A percentile compares a stretch with the other conserved stretches of the same genome.
These are phyloP conservation scores for Metschnikowia chrysomelidarum DNA, from an alignment of 805 yeast species.

Conservation along the genomic window DNA sequence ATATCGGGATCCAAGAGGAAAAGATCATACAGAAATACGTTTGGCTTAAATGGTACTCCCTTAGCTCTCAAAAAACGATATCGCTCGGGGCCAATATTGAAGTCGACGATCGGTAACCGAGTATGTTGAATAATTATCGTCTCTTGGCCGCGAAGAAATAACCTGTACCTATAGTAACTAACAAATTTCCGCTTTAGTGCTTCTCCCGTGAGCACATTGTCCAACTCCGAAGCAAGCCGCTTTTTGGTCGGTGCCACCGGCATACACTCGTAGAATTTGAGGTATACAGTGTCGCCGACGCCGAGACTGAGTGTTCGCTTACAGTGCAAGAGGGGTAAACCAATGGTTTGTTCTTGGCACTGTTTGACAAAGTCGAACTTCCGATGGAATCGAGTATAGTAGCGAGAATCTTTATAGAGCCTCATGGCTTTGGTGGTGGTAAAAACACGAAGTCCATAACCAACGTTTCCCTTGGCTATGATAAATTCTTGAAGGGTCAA, in stretches of 20 bases:
- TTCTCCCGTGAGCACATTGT: slow-evolving; percentile 12
- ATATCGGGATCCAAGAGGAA: slow-evolving; percentile 10
- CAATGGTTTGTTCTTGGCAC: slow-evolving; percentile 13
- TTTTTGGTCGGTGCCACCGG: slow-evolving; percentile 15
- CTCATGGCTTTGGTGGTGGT: slow-evolving; percentile 10
- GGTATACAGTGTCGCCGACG: slow-evolving; percentile 12
- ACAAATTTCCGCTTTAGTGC: slow-evolving; percentile 9
- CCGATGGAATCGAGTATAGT: slow-evolving; percentile 1
- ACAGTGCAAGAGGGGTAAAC: slow-evolving; percentile 14
- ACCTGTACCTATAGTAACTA: slow-evolving; percentile 14
- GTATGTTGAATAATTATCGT: slow-evolving; percentile 10
- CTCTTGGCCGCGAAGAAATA: slow-evolving; percentile 8
- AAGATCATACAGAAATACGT: slow-evolving; percentile 13
- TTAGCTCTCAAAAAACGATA: slow-evolving; percentile 13
- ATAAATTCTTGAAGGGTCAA: slow-evolving; percentile 13
- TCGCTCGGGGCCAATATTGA: slow-evolving; percentile 9
- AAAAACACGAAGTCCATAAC: slow-evolving; percentile 10
- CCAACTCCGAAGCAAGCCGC: slow-evolving; percentile 12
- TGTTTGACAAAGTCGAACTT: slow-evolving; percentile 12
- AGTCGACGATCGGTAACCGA: slow-evolving; percentile 15
- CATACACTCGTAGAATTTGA: slow-evolving; percentile 10
- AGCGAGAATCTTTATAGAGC: slow-evolving; percentile 12
- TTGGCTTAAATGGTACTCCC: background rate
- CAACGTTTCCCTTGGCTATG: slow-evolving; percentile 10
- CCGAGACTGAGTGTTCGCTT: slow-evolving; percentile 8